Conservation (phyloP, 352 stramenopile genomes). For the Globisporangium nagaii region DNA sequence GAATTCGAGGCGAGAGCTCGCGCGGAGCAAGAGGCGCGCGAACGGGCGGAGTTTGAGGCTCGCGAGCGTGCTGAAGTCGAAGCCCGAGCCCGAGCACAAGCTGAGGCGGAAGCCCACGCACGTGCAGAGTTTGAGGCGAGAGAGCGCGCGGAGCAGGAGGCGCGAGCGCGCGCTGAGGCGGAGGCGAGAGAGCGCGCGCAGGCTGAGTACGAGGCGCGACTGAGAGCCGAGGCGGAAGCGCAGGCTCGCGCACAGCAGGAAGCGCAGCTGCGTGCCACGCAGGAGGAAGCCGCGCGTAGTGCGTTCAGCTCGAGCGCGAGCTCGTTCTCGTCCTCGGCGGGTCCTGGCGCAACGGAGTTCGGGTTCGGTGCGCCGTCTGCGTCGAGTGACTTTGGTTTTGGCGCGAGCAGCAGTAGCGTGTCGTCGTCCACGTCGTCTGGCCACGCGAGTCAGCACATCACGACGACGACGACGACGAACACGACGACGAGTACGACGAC, state of each 20-base stretch:
- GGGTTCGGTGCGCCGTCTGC: constrained; percentile 15
- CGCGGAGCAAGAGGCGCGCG: constrained; percentile 17
- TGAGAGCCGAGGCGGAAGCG: constrained; percentile 4
- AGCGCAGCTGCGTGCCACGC: constrained; percentile 12
- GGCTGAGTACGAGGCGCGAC: constrained; percentile 9
- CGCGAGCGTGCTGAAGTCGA: constrained; percentile 13
- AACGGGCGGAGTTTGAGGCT: constrained; percentile 22
- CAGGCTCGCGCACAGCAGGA: constrained; percentile 24
- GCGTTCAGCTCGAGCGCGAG: constrained; percentile 21
- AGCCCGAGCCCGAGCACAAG: constrained; percentile 20
- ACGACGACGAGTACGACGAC: constrained; percentile 18
- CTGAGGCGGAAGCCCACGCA: constrained; percentile 19
- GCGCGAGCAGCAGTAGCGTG: constrained; percentile 4
- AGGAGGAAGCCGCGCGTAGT: constrained; percentile 21
- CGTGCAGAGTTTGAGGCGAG: constrained; percentile 16
- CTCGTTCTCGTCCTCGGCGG: constrained; percentile 15
- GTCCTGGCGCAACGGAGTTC: constrained; percentile 5
- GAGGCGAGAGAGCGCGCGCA: constrained; percentile 17
- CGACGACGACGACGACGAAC: constrained; percentile 18
- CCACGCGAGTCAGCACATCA: constrained; percentile 16
- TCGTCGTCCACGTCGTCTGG: constrained; percentile 8
- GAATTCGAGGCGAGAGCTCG: constrained; percentile 14
- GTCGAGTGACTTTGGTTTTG: constrained; percentile 30
- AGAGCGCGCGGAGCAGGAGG: constrained; percentile 21
- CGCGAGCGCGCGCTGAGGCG: constrained; percentile 18